Base-by-base conservation (phyloP, 1,139 yeast genomes). In the Hemisphaericaspora lyxosophila region DNA sequence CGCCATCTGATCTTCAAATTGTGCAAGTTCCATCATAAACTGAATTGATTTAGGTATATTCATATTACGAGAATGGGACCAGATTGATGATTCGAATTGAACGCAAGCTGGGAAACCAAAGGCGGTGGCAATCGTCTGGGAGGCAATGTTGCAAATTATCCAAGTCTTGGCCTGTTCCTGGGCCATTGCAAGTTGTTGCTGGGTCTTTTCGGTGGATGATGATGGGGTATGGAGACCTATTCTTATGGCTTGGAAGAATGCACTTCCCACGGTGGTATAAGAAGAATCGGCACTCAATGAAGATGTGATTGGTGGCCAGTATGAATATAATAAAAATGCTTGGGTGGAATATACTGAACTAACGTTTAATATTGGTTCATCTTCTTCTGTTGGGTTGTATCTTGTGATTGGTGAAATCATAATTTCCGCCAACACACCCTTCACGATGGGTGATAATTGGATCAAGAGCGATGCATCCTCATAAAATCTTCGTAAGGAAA, bases 301-400 rank as follows among this genome's bases (percentile, higher is more conserved):
- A 1, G 97, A 88, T 0, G 97, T 87, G 34, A 90, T 73, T 2
- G 97, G 96, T 0, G 97, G 97, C 97, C 97, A 92, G 59, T 84
- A 81, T 1, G 97, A 83, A 58, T 86, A 88, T 5, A 92, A 67
- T 24, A 92, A 64, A 47, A 90, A 84, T 0, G 97, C 97, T 58
- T 92, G 98, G 1, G 90, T 97, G 0, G 96, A 85, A 55, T 84
- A 90, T 0, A 90, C 96, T n/a, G 95, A 85, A 11, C 95, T 86
- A 1, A 88, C 94, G 52, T 90, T 90, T 52, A 86, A 69, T 9
- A 85, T 77, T 1, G 96, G 95, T 48, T 84, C 85, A 47, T 85
- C 88, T 42, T 75, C 78, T 48, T 80, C 86, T 7, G 78, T 70
- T 0, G 95, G 92, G 18, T 82, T 79, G 54, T 84, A 86, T 45